Evolutionary conservation across 768 basidiomycete species (phyloP).

Genomic region (Mycena capillaripes): DNA sequence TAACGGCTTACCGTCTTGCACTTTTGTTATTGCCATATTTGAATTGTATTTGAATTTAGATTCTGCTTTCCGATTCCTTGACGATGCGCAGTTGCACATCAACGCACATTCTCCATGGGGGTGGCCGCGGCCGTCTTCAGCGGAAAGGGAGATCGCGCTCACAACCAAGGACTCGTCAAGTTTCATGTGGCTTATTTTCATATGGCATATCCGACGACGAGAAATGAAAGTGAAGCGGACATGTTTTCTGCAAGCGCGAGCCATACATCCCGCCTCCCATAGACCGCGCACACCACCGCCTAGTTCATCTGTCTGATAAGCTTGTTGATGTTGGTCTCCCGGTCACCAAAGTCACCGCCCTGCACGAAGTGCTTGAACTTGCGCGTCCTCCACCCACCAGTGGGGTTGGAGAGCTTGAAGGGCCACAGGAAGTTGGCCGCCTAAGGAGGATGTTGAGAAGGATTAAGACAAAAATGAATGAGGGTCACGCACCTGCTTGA

Average conservation of each 20-base stretch:
- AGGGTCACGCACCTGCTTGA: constrained; percentile 86
- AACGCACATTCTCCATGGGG: neutral
- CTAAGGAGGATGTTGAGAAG: constrained; percentile 48
- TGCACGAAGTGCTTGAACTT: constrained; percentile 98
- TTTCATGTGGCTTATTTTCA: constrained; percentile 34
- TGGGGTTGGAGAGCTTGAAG: constrained; percentile 99
- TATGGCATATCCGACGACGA: constrained; percentile 30
- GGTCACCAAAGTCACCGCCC: constrained; percentile 98
- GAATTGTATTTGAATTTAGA: neutral
- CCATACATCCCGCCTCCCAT: constrained; percentile 17
- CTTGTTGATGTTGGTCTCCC: constrained; percentile 97
- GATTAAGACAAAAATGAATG: constrained; percentile 1
- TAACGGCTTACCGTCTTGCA: constrained; percentile 8
- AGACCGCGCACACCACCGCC: constrained; percentile 27
- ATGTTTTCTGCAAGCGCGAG: constrained; percentile 25
- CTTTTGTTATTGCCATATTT: neutral
- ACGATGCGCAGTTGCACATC: neutral
- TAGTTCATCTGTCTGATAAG: constrained; percentile 97
- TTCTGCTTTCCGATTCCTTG: neutral
- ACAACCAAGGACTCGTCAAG: neutral
- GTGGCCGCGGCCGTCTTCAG: neutral
- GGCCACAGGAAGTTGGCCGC: constrained; percentile 99
- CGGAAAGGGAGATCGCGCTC: neutral
- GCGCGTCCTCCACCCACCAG: constrained; percentile 96
- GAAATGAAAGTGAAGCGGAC: constrained; percentile 31